Evolutionary conservation across 2,329 filamentous ascomycete genomes (phyloP), one percentile per base, ranked within the genome.

Genomic region (Passalora sequoiae): DNA sequence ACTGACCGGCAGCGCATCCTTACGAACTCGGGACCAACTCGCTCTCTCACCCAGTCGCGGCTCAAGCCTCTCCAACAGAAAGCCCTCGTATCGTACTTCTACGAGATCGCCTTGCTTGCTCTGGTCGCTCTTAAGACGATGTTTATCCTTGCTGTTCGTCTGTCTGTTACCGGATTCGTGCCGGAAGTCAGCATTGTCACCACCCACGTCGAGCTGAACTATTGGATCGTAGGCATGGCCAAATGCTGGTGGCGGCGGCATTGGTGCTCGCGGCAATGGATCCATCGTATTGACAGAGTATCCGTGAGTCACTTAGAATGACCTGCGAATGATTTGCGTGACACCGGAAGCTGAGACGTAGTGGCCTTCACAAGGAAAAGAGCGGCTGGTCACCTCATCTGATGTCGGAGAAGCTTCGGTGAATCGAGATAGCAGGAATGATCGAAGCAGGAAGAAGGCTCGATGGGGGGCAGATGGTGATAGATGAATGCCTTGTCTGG

Each of bases 21-120:
- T 20, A n/a, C 43, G 25, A 24, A 40, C 37, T 4, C 43, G 29
- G 13, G 37, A 37, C 43, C 43, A 45, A 38, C 31, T 43, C 2
- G 32, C 19, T 19, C 29, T 37, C 19, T 45, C 37, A 12, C 37
- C 43, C 10, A 32, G 37, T 4, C 21, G 15, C 15, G 37, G 30
- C 12, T 24, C 33, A 15, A 36, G 33, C 13, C 31, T 40, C 17
- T 39, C 43, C 6, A 45, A 38, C 31, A 40, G 28, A 16, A 29
- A 40, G n/a, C 43, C 37, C 10, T 40, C 36, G 13, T 36, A 36
- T 6, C 19, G 15, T 3, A 36, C 17, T 17, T 45, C 43, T 15
- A 40, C 24, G 9, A n/a, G 37, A 16, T 5, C 32, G 24, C 19
- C 19, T 24, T 21, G n/a, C 17, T 38, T 43, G 15, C 12, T 17